phyloP scores from a whole-genome alignment of 2,329 filamentous ascomycete genomes.

The Trichoderma aggressivum region DNA sequence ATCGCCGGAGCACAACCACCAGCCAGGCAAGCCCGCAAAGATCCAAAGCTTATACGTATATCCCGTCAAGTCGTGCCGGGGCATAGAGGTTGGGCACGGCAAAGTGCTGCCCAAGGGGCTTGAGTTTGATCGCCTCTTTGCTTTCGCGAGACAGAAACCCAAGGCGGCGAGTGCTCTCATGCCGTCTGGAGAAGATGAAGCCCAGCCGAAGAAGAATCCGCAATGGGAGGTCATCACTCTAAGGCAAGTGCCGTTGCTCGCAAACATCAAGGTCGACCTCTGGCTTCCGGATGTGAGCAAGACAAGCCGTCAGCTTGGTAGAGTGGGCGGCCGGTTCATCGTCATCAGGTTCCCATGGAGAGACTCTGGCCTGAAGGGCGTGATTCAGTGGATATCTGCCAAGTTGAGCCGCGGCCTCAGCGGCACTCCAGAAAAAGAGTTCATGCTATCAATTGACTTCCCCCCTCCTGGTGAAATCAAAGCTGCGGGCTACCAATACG shows the following conservation, averaged over 20 bases:
- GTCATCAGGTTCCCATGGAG: slow-evolving; percentile 65
- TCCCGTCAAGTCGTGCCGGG: slow-evolving; percentile 77
- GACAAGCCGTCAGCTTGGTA: slow-evolving; percentile 48
- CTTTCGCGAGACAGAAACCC: slow-evolving; percentile 62
- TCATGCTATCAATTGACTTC: slow-evolving; percentile 62
- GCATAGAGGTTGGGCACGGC: slow-evolving; percentile 66
- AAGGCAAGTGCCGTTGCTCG: slow-evolving; percentile 65
- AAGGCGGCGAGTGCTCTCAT: slow-evolving; percentile 21
- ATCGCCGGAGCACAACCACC: slow-evolving; percentile 23
- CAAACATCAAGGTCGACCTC: slow-evolving; percentile 63
- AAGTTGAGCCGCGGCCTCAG: slow-evolving; percentile 49
- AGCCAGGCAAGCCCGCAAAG: slow-evolving; percentile 23
- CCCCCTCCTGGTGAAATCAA: slow-evolving; percentile 57
- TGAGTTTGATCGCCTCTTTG: slow-evolving; percentile 77
- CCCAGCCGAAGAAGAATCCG: background rate
- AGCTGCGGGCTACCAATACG: slow-evolving; percentile 55
- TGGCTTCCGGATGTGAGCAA: slow-evolving; percentile 66
- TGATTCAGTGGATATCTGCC: slow-evolving; percentile 44
- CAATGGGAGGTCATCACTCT: slow-evolving; percentile 71
- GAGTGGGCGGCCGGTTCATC: slow-evolving; percentile 56
- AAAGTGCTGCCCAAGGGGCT: slow-evolving; percentile 67
- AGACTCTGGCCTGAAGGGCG: slow-evolving; percentile 47
- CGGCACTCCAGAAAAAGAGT: slow-evolving; percentile 57
- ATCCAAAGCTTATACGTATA: slow-evolving; percentile 71
- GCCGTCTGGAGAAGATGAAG: slow-evolving; percentile 39